phyloP scores from a whole-genome alignment of 2,329 filamentous ascomycete species.

The Penicillium sp. region DNA sequence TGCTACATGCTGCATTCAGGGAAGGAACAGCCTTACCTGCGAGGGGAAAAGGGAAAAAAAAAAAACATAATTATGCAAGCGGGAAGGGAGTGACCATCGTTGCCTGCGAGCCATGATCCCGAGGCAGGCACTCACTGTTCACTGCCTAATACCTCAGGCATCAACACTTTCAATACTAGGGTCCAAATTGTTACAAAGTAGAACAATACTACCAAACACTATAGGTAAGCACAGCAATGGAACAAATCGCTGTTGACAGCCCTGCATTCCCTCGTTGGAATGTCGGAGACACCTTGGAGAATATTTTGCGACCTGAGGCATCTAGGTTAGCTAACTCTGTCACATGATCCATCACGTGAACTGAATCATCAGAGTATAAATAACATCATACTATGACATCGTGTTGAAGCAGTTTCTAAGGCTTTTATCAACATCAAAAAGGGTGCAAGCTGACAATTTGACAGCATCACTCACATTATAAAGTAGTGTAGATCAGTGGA shows the following conservation, averaged over 20 bases:
- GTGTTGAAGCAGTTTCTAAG: background rate
- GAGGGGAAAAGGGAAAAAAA: background rate
- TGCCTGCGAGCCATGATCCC: background rate
- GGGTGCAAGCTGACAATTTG: no score
- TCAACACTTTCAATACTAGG: background rate
- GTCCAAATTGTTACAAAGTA: background rate
- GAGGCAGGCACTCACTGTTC: background rate
- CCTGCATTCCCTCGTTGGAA: conserved; percentile 2
- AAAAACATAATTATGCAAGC: background rate
- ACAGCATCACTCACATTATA: background rate
- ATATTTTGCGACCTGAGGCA: background rate
- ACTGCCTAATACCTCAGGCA: background rate
- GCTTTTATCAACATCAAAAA: background rate
- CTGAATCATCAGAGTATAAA: background rate
- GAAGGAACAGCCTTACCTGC: background rate
- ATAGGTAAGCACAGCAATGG: background rate
- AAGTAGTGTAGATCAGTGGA: background rate
- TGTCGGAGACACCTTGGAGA: background rate
- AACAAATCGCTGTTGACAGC: background rate
- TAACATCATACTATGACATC: background rate
- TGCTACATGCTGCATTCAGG: background rate
- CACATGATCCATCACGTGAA: background rate
- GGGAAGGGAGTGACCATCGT: background rate
- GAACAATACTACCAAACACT: background rate
- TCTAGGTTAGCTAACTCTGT: fast-evolving